phyloP scores from a whole-genome alignment of 2,329 filamentous ascomycete genomes.

The Trichoderma sp. region DNA sequence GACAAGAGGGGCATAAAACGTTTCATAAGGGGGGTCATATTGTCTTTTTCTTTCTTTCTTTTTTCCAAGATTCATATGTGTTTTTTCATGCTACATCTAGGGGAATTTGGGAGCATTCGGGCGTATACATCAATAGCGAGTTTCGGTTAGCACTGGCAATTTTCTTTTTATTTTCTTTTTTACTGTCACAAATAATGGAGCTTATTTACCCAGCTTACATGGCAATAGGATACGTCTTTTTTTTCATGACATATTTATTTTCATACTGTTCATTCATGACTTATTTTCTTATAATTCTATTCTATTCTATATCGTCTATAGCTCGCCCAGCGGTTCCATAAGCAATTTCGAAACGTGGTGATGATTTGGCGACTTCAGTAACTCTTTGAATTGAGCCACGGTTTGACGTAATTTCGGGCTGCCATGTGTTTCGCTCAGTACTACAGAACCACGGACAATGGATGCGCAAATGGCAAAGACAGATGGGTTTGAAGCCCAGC shows the following conservation, averaged over 20 bases:
- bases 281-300: not conserved
- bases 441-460: slow-evolving; percentile 47
- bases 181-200: not conserved
- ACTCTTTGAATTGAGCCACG: slow-evolving; percentile 19
- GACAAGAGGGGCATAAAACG: not conserved
- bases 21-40: not conserved
- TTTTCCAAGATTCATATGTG: not conserved
- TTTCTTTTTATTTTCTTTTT: not conserved
- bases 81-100: not conserved
- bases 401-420: slow-evolving; percentile 28
- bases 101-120: not conserved
- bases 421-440: slow-evolving; percentile 37
- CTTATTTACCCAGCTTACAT: not conserved
- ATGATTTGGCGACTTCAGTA: slow-evolving; percentile 17
- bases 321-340: slow-evolving; percentile 25
- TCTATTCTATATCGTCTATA: slow-evolving; percentile 4
- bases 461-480: slow-evolving; percentile 65
- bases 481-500: slow-evolving; percentile 71
- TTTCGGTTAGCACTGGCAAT: not conserved
- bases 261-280: not conserved
- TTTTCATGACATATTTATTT: not conserved
- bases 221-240: not conserved
- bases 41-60: not conserved
- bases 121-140: slow-evolving; percentile 13
- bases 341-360: slow-evolving; percentile 39